Evolutionary conservation across 257 asterid genomes (phyloP), one percentile per base, ranked within the genome.

Genomic region (Gentiana dahurica): DNA sequence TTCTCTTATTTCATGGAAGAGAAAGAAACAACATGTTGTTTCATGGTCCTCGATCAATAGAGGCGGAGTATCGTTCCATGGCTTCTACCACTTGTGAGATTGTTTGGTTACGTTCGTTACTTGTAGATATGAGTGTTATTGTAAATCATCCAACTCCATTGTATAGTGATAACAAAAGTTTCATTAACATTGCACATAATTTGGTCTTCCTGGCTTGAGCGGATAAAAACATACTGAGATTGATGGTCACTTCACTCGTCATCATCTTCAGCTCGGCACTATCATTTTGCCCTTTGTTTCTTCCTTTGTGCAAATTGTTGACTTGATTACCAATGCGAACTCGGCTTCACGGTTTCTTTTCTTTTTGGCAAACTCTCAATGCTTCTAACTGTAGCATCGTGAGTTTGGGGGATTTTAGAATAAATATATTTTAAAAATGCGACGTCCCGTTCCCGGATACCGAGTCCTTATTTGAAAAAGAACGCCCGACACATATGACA

Each of bases 1-100:
- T 33, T 52, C 55, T 52, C 55, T 52, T 6, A 15, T 52, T 33
- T 52, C 36, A 15, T 6, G 55, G 36, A 52, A 32, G 35, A 52
- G 36, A 6, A 52, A 52, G 35, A 52, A 52, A 5, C 55, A 52
- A 3, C 1, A 5, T 52, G 11, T 52, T 52, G 37, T 52, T 33
- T 52, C 2, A 15, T 39, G 39, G 1, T 57, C 51, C 6, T 41
- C n/a, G n/a, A n/a, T n/a, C 52, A 2, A 15, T 12, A 5, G 50
- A 57, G 33, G 62, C 5, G 4, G 51, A 57, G 10, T 57, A 57
- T 43, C 52, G 38, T 9, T 10, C 38, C 8, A 57, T 57, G 38
- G 51, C 52, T 2, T 3, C 51, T n/a, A 43, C 52, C 6, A 12
- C 36, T 24, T 32, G 36, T 43, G 51, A 57, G 38, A 41, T 32